Evolutionary conservation across 352 stramenopile genomes (phyloP), one percentile per base, ranked within the genome.

Genomic region (Globisporangium cederbergense): DNA sequence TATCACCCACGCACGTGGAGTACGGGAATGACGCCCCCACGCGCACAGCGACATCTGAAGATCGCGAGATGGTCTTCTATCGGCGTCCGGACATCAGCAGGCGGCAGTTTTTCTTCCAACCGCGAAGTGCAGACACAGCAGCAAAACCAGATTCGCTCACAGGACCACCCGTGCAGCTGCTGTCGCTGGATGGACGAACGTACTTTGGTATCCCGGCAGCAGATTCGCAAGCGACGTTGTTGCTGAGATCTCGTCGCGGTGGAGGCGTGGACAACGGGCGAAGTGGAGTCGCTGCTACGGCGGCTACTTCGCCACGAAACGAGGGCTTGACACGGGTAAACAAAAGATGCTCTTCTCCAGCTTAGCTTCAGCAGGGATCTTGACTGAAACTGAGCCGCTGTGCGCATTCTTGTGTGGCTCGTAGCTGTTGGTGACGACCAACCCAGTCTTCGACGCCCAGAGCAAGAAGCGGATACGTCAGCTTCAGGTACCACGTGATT

Each of bases 391-490:
- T 20, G 16, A 16, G 1, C 7, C 20, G 2, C 25, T 38, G 34
- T 32, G 53, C 42, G 10, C 46, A n/a, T 36, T 34, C 28, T 28
- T 30, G n/a, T 52, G 2, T 42, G 14, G 30, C 2, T 11, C 25
- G 54, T 45, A 76, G 70, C 59, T 84, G 49, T 58, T 90, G 9
- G 77, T 88, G 54, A 80, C 76, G 8, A 80, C 68, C n/a, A 75
- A 81, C 1, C 42, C 63, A 1, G 51, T 81, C 4, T 61, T 62
- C 5, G 78, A 88, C 42, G 14, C 60, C 0, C 57, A 63, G 3
- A 83, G 75, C 16, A 61, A 77, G 38, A 53, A 36, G 8, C 72
- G 77, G 2, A 62, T 86, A 34, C 78, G 69, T n/a, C 66, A 64
- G 32, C 62, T 83, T 1, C 68, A 83, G 75, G 75, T 83, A 57